Evolutionary conservation across 2,329 filamentous ascomycete species (phyloP).

Genomic region (Apiospora phragmitis): DNA sequence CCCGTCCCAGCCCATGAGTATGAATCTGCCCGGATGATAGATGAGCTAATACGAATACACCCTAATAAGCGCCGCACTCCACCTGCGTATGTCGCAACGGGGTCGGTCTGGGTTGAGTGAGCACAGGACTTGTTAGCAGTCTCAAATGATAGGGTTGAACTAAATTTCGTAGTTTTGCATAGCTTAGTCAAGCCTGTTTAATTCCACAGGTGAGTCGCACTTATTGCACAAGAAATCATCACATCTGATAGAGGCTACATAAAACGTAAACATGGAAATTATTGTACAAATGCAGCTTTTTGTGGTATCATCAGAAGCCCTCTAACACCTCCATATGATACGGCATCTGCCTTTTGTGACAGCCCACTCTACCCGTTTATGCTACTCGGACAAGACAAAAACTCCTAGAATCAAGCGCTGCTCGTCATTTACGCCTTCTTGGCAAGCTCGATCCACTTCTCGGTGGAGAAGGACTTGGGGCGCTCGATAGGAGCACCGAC

Average conservation of each 20-base stretch:
- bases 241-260: not conserved
- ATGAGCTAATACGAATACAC: not conserved
- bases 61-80: not conserved
- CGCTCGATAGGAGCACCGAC: slow-evolving; percentile 96
- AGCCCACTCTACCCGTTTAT: slow-evolving; percentile 32
- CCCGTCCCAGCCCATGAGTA: not conserved
- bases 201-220: not conserved
- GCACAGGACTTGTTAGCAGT: not conserved
- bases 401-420: slow-evolving; percentile 22
- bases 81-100: not conserved
- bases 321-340: slow-evolving; percentile 12
- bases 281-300: slow-evolving; percentile 13
- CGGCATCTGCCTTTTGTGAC: slow-evolving; percentile 15
- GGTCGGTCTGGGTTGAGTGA: not conserved
- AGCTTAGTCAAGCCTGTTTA: not conserved
- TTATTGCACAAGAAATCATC: not conserved
- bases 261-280: slow-evolving; percentile 8
- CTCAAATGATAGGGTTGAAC: not conserved
- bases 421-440: slow-evolving; percentile 75
- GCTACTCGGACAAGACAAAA: slow-evolving; percentile 24
- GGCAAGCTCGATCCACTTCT: slow-evolving; percentile 91
- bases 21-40: not conserved
- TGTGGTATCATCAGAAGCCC: slow-evolving; percentile 13
- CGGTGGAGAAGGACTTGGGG: slow-evolving; percentile 98
- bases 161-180: not conserved